Base-by-base conservation (phyloP, 345 rosid species). In the Isatis tinctoria region DNA sequence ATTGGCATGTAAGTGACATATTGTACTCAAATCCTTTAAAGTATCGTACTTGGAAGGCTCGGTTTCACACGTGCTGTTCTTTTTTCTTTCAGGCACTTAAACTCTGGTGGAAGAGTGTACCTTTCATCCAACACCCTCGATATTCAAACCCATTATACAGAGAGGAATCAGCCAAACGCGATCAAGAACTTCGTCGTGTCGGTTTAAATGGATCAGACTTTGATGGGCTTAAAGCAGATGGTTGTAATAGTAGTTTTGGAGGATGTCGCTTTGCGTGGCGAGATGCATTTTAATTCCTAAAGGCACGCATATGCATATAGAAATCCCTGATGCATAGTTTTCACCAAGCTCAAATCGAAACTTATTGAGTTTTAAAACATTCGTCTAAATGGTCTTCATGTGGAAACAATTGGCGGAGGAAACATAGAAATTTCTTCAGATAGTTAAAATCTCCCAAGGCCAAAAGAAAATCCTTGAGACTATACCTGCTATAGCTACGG, bases 51-150 rank as follows among this genome's bases (percentile, higher is more conserved):
- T 57, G 20, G 27, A 65, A 33, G 26, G 2, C 56, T 26, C 10
- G 4, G 28, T 63, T 49, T 10, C 35, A 60, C 14, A 20, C 54
- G 12, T 70, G 4, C 22, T 17, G 8, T 58, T 59, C 18, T 16
- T 6, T 8, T 5, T n/a, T 67, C 44, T 14, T 67, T 37, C 61
- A 95, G 99, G 99, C 99, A 75, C 61, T 95, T 30, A 81, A 86
- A 77, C 88, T 94, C 1, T 91, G 96, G 97, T 95, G 97, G 96
- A 86, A 87, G 76, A 86, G 83, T 40, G 92, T 95, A 77, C 48
- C 81, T 12, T 88, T 91, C 59, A 77, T 91, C 45, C 93, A 84
- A 77, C 99, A 95, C 43, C 92, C 96, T 3, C 89, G 90, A 73
- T 83, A 86, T 74, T 61, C 82, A 13, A 82, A 81, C 28, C 93